phyloP scores from a whole-genome alignment of 768 basidiomycete genomes.

The Baorangia bicolor region DNA sequence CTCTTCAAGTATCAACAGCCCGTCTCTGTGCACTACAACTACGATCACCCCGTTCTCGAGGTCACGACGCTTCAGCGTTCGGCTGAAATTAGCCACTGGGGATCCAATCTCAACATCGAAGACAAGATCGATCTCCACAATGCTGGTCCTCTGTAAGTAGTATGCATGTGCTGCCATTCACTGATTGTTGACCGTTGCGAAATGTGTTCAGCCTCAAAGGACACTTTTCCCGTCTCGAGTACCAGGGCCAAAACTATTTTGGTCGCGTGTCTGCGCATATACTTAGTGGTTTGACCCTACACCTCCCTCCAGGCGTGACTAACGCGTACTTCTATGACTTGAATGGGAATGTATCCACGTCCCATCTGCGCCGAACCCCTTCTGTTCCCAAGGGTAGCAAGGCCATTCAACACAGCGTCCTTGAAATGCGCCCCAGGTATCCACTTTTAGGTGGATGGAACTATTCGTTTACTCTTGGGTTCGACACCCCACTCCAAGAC shows the following conservation, averaged over 20 bases:
- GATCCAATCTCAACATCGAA: conserved; percentile 89
- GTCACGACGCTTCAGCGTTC: conserved; percentile 68
- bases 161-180: neutral
- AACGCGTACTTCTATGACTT: conserved; percentile 88
- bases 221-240: conserved; percentile 88
- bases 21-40: conserved; percentile 75
- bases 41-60: conserved; percentile 79
- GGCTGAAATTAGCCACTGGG: conserved; percentile 97
- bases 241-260: conserved; percentile 75
- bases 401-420: conserved; percentile 55
- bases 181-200: neutral
- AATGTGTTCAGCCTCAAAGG: conserved; percentile 75
- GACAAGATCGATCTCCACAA: conserved; percentile 87
- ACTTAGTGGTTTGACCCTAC: conserved; percentile 69
- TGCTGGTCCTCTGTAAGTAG: conserved; percentile 81
- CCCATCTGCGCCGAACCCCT: conserved; percentile 70
- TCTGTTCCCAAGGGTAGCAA: conserved; percentile 58
- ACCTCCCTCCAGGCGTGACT: conserved; percentile 79
- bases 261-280: conserved; percentile 67
- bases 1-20: conserved; percentile 60
- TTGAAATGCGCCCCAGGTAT: conserved; percentile 88
- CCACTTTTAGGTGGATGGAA: conserved; percentile 98
- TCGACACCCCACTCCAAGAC: conserved; percentile 83
- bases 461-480: conserved; percentile 92
- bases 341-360: conserved; percentile 96